Evolutionary conservation across 2,329 filamentous ascomycete species (phyloP).

Genomic region (Colletotrichum salicis): DNA sequence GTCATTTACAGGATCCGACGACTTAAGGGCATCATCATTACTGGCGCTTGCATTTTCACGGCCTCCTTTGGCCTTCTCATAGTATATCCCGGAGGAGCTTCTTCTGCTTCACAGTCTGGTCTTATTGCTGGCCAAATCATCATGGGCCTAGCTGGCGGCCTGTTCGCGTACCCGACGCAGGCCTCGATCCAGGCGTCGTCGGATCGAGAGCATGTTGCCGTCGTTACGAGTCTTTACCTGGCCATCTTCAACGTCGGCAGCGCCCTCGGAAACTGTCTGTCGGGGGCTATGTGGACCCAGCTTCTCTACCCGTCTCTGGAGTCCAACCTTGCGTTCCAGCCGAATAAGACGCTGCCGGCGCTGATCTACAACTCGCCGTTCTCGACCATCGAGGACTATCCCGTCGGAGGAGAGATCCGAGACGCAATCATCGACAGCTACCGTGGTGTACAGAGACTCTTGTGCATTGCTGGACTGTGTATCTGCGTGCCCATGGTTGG

Average conservation of each 20-base stretch:
- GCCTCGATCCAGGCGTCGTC: constrained; percentile 53
- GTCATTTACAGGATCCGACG: constrained; percentile 63
- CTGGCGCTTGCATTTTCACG: constrained; percentile 65
- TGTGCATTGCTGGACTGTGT: constrained; percentile 38
- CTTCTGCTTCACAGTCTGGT: constrained; percentile 54
- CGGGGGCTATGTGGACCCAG: constrained; percentile 56
- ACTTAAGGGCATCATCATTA: constrained; percentile 68
- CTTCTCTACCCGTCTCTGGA: constrained; percentile 47
- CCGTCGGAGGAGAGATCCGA: constrained; percentile 39
- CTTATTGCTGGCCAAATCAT: constrained; percentile 67
- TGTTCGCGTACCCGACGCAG: constrained; percentile 60
- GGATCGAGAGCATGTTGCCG: constrained; percentile 49
- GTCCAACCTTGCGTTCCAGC: constrained; percentile 46
- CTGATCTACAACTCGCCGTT: constrained; percentile 52
- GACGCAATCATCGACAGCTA: constrained; percentile 38
- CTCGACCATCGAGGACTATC: constrained; percentile 44
- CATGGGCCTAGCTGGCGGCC: constrained; percentile 66
- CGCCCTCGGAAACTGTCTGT: constrained; percentile 52
- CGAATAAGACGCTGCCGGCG: constrained; percentile 47
- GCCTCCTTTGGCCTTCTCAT: constrained; percentile 67
- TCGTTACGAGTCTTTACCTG: constrained; percentile 51
- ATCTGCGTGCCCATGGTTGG: constrained; percentile 39
- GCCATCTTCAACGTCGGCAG: constrained; percentile 55
- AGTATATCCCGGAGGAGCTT: constrained; percentile 61
- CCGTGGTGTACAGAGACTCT: constrained; percentile 33